Percentiles rank a stretch among this genome's conserved stretches.
phyloP scores from a whole-genome alignment of 2,329 filamentous ascomycete genomes.

The Sporothrix inflata region DNA sequence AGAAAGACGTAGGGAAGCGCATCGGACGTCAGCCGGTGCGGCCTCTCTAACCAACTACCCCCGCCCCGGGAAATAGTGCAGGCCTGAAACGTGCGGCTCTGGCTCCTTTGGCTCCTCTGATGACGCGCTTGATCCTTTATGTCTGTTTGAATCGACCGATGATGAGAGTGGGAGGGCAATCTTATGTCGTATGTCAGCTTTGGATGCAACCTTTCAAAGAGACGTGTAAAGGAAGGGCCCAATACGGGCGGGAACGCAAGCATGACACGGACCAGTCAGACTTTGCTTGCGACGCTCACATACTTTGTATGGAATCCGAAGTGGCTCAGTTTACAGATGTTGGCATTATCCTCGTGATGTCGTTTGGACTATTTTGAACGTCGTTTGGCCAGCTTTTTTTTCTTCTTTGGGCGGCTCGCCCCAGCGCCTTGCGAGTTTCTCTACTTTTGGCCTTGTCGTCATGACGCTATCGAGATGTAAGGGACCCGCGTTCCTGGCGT shows the following conservation, averaged over 20 bases:
- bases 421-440: neutral
- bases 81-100: neutral
- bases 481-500: neutral
- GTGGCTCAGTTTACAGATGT: neutral
- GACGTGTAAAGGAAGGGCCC: neutral
- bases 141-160: neutral
- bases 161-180: neutral
- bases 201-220: neutral
- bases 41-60: neutral
- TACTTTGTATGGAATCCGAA: neutral
- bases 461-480: neutral
- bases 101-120: neutral
- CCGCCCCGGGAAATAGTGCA: neutral
- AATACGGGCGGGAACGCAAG: neutral
- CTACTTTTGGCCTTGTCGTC: neutral
- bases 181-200: neutral
- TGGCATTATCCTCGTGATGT: neutral
- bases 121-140: neutral
- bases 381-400: too few relatives aligned
- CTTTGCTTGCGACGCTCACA: neutral
- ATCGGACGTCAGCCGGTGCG: neutral
- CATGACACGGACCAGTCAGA: neutral
- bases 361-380: neutral
- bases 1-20: neutral
- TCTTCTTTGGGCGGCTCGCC: too few relatives aligned